Evolutionary conservation across 75 land plant species (phyloP).

Genomic region (Adiantum capillusveneris): DNA sequence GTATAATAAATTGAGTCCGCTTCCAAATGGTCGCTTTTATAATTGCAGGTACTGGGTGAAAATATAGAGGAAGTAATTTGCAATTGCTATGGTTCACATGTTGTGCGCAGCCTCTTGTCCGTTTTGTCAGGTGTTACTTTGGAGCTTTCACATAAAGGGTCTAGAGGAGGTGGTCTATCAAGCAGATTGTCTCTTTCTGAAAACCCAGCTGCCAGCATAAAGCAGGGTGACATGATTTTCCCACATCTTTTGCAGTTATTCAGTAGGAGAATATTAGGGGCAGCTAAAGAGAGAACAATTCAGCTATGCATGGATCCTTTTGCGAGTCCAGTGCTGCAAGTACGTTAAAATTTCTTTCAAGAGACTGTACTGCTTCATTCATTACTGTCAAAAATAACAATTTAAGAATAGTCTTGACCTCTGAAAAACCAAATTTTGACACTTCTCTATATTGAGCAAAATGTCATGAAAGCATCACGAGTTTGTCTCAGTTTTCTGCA

Average conservation of each 20-base stretch:
- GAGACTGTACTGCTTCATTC: too few relatives aligned
- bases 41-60: constrained; percentile 39
- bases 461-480: too few relatives aligned
- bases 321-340: constrained; percentile 84
- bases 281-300: constrained; percentile 25
- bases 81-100: constrained; percentile 88
- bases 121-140: constrained; percentile 55
- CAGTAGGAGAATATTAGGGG: constrained; percentile 39
- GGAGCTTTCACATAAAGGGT: constrained; percentile 12
- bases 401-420: too few relatives aligned
- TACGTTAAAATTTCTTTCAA: constrained; percentile 4
- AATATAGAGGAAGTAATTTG: constrained; percentile 46
- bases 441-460: too few relatives aligned
- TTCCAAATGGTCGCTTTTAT: too few relatives aligned
- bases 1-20: too few relatives aligned
- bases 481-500: too few relatives aligned
- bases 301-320: constrained; percentile 41
- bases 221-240: constrained; percentile 26
- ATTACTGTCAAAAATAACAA: too few relatives aligned
- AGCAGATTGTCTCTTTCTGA: constrained; percentile 31
- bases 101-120: constrained; percentile 69
- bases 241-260: constrained; percentile 50
- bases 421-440: too few relatives aligned
- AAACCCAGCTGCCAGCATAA: background rate
- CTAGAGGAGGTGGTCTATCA: constrained; percentile 31